These are phyloP conservation scores for Fragaria iinumae DNA, from an alignment of 306 rosid genomes.

Conservation along the genomic window DNA sequence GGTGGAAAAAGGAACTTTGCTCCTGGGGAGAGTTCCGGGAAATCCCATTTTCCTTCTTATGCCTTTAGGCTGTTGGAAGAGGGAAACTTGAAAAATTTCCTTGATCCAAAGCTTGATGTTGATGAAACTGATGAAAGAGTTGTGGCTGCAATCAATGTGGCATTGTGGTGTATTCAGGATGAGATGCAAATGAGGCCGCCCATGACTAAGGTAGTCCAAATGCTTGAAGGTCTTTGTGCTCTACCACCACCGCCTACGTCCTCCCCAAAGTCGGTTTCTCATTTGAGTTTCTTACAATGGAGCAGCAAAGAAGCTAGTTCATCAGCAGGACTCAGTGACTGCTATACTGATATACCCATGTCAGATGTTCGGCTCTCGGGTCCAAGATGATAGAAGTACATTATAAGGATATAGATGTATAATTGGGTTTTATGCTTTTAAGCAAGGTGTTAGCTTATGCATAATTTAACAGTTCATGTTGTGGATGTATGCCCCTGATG, in stretches of 20 bases:
- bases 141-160: slow-evolving; percentile 28
- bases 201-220: slow-evolving; percentile 43
- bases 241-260: slow-evolving; percentile 17
- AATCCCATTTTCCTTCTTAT: slow-evolving; percentile 36
- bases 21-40: slow-evolving; percentile 25
- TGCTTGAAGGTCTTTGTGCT: slow-evolving; percentile 32
- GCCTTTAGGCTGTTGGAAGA: slow-evolving; percentile 41
- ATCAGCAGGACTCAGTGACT: slow-evolving; percentile 11
- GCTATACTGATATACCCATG: slow-evolving; percentile 20
- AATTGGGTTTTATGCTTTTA: neutral
- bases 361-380: slow-evolving; percentile 37
- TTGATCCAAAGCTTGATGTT: slow-evolving; percentile 50
- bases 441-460: slow-evolving; percentile 4
- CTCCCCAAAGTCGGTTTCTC: slow-evolving; percentile 15
- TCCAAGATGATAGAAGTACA: slow-evolving; percentile 23
- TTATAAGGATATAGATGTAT: neutral
- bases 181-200: slow-evolving; percentile 40
- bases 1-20: slow-evolving; percentile 33
- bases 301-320: slow-evolving; percentile 24
- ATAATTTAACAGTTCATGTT: neutral
- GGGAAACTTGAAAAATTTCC: slow-evolving; percentile 42
- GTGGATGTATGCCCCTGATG: neutral
- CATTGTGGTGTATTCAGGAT: slow-evolving; percentile 42
- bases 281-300: slow-evolving; percentile 26
- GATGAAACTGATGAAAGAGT: slow-evolving; percentile 43